Evolutionary conservation across 805 yeast genomes (phyloP).

Genomic region (Phaffomyces antillensis): DNA sequence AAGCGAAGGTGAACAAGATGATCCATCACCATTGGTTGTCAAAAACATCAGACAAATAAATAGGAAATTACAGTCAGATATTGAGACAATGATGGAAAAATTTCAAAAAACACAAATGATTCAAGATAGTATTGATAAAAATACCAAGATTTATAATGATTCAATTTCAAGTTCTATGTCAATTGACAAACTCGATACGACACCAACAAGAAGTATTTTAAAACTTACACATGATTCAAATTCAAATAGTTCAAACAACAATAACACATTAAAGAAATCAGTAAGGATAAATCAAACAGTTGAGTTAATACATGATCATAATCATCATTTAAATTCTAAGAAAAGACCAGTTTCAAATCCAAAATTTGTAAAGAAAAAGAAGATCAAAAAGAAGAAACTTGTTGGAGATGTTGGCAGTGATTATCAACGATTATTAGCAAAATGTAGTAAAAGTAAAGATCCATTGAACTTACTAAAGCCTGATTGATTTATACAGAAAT

Average conservation of each 20-base stretch:
- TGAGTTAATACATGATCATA: constrained; percentile 1
- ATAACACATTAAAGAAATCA: constrained; percentile 3
- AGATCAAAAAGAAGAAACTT: constrained; percentile 1
- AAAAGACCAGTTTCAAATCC: neutral
- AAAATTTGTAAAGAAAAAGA: neutral
- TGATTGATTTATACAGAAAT: neutral
- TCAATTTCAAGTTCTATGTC: neutral
- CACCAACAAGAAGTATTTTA: neutral
- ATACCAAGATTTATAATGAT: neutral
- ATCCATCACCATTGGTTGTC: too few relatives aligned
- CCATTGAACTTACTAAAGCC: constrained; percentile 13
- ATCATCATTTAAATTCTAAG: neutral
- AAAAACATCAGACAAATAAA: too few relatives aligned
- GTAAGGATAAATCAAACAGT: constrained; percentile 17
- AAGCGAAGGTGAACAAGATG: too few relatives aligned
- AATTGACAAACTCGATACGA: too few relatives aligned
- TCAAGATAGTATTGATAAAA: neutral
- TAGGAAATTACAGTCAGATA: too few relatives aligned
- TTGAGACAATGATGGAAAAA: too few relatives aligned
- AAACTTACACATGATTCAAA: neutral
- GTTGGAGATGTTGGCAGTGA: neutral
- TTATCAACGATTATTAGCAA: constrained; percentile 5
- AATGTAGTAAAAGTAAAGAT: constrained; percentile 13
- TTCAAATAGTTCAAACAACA: neutral
- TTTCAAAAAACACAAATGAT: too few relatives aligned